Percentiles rank a stretch among this genome's conserved stretches.
These are phyloP conservation scores for Endocalyx cinctus DNA, from an alignment of 2,329 filamentous ascomycete genomes.

Conservation along the genomic window DNA sequence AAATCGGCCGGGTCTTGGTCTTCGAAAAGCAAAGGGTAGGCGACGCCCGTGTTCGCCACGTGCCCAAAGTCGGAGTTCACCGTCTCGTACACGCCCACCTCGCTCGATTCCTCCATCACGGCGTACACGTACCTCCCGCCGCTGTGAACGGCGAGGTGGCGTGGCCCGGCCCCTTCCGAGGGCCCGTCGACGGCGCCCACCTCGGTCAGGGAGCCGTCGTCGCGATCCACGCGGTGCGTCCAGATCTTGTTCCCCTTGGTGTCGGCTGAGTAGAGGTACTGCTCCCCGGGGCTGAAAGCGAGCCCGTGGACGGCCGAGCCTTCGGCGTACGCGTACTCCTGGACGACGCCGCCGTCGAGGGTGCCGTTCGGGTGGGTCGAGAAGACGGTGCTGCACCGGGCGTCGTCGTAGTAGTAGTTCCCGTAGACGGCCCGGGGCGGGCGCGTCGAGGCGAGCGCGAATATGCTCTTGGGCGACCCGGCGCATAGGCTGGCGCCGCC, in stretches of 20 bases:
- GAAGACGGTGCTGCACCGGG: constrained; percentile 28
- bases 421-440: constrained; percentile 25
- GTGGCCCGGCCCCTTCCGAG: constrained; percentile 16
- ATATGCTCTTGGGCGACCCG: constrained; percentile 18
- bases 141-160: constrained; percentile 22
- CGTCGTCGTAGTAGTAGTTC: constrained; percentile 20
- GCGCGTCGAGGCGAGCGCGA: constrained; percentile 14
- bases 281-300: constrained; percentile 39
- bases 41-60: constrained; percentile 6
- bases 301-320: constrained; percentile 44
- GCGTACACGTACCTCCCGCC: constrained; percentile 20
- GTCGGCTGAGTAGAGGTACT: constrained; percentile 44
- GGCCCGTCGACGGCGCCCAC: constrained; percentile 11
- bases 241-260: constrained; percentile 39
- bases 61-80: constrained; percentile 6
- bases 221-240: constrained; percentile 21
- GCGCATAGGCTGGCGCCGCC: constrained; percentile 14
- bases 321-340: constrained; percentile 39
- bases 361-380: constrained; percentile 37
- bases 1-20: constrained; percentile 16
- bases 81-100: constrained; percentile 17
- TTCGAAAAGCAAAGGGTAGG: constrained; percentile 18
- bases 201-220: constrained; percentile 11
- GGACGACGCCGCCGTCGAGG: constrained; percentile 32
- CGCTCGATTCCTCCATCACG: constrained; percentile 21